phyloP scores from a whole-genome alignment of 2,329 filamentous ascomycete genomes.

The Trichophyton schoenleinii region DNA sequence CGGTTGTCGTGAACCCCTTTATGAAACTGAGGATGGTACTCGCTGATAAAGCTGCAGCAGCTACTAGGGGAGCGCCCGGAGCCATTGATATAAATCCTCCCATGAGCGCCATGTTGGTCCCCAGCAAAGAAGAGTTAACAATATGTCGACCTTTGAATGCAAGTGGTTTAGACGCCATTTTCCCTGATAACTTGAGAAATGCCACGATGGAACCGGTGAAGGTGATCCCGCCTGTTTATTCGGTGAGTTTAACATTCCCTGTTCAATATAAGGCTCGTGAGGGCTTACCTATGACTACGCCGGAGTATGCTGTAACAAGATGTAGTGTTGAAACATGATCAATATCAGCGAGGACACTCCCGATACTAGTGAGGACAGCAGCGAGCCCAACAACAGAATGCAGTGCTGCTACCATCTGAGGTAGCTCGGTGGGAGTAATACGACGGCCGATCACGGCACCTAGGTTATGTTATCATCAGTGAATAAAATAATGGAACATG shows the following conservation, averaged over 20 bases:
- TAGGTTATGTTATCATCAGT: conserved; percentile 10
- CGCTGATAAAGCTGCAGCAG: conserved; percentile 62
- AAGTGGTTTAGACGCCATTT: conserved; percentile 65
- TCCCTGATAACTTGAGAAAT: conserved; percentile 73
- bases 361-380: conserved; percentile 77
- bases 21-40: conserved; percentile 68
- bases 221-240: conserved; percentile 54
- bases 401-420: conserved; percentile 77
- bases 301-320: conserved; percentile 73
- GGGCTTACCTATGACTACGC: conserved; percentile 59
- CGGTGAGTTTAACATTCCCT: neutral
- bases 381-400: conserved; percentile 85
- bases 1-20: conserved; percentile 77
- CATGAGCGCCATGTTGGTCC: conserved; percentile 69
- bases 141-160: conserved; percentile 61
- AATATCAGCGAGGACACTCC: conserved; percentile 66
- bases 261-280: neutral
- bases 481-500: no score
- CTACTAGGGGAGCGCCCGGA: conserved; percentile 64
- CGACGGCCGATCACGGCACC: conserved; percentile 69
- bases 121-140: conserved; percentile 62
- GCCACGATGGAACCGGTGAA: conserved; percentile 86
- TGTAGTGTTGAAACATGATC: conserved; percentile 62
- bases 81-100: conserved; percentile 71
- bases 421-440: conserved; percentile 77